A percentile compares a stretch with the other conserved stretches of the same genome.
These are phyloP conservation scores for Clonostachys rhizophaga DNA, from an alignment of 2,329 filamentous ascomycete species.

Conservation along the genomic window DNA sequence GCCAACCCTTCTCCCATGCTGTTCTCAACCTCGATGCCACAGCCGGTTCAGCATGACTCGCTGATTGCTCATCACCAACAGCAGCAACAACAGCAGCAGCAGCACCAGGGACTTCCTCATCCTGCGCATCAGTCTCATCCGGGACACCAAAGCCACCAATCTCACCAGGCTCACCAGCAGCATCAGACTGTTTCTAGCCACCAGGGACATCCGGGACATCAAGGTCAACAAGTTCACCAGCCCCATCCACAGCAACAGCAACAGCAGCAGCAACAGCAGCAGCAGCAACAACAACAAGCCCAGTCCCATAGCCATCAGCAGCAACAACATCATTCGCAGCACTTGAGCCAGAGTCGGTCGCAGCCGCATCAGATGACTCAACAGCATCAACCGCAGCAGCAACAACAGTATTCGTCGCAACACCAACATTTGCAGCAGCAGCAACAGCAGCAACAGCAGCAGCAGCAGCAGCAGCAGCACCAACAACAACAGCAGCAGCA, in stretches of 20 bases:
- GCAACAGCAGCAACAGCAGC: conserved; percentile 15
- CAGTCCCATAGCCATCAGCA: conserved; percentile 16
- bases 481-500: conserved; percentile 15
- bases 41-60: conserved; percentile 34
- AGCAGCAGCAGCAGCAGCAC: conserved; percentile 11
- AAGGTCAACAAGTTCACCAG: conserved; percentile 16
- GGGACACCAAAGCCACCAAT: conserved; percentile 15
- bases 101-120: conserved; percentile 13
- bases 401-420: conserved; percentile 13
- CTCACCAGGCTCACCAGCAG: conserved; percentile 19
- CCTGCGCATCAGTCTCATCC: conserved; percentile 15
- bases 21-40: conserved; percentile 28
- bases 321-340: conserved; percentile 21
- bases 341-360: conserved; percentile 22
- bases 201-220: conserved; percentile 14
- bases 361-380: conserved; percentile 9
- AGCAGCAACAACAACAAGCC: conserved; percentile 19
- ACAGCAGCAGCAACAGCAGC: conserved; percentile 20
- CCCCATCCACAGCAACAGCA: conserved; percentile 13
- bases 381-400: conserved; percentile 15
- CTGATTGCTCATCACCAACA: conserved; percentile 36
- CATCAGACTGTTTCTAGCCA: not conserved
- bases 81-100: conserved; percentile 12
- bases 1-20: conserved; percentile 28
- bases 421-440: conserved; percentile 16